These are phyloP conservation scores for Pontederia crassipes DNA, from an alignment of 176 grass and related monocot genomes.

Conservation along the genomic window DNA sequence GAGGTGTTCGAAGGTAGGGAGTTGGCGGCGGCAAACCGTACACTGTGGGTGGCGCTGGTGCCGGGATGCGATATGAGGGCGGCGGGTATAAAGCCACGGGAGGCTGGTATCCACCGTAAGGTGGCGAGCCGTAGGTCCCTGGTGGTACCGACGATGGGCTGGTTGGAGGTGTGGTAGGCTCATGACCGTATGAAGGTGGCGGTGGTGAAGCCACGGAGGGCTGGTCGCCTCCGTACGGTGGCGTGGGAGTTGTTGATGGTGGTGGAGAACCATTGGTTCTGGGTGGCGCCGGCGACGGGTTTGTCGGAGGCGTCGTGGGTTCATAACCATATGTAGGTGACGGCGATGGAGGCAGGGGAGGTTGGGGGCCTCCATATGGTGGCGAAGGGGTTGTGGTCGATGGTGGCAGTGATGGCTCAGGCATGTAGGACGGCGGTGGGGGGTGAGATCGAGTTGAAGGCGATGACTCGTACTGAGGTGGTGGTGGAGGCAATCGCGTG, in stretches of 20 bases:
- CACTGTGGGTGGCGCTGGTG: background rate
- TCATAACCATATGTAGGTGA: background rate
- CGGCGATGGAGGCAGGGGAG: conserved; percentile 14
- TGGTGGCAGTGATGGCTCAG: conserved; percentile 15
- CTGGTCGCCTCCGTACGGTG: conserved; percentile 18
- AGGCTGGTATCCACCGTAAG: background rate
- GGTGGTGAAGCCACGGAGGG: background rate
- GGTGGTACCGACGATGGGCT: background rate
- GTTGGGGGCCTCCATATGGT: conserved; percentile 14
- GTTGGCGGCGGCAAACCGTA: background rate
- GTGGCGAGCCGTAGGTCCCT: background rate
- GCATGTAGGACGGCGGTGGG: conserved; percentile 1
- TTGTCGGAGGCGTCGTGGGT: background rate
- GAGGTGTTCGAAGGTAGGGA: background rate
- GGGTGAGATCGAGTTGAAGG: conserved; percentile 16
- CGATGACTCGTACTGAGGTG: conserved; percentile 10
- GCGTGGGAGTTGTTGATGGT: background rate
- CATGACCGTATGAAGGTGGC: background rate
- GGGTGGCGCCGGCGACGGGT: conserved; percentile 6
- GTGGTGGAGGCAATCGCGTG: conserved; percentile 11
- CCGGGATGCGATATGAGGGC: background rate
- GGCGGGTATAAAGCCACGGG: background rate
- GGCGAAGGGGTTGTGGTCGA: background rate
- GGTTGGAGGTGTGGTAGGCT: background rate
- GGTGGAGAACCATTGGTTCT: conserved; percentile 17